These are phyloP conservation scores for Penicillium olsonii DNA, from an alignment of 2,329 filamentous ascomycete genomes.

Conservation along the genomic window DNA sequence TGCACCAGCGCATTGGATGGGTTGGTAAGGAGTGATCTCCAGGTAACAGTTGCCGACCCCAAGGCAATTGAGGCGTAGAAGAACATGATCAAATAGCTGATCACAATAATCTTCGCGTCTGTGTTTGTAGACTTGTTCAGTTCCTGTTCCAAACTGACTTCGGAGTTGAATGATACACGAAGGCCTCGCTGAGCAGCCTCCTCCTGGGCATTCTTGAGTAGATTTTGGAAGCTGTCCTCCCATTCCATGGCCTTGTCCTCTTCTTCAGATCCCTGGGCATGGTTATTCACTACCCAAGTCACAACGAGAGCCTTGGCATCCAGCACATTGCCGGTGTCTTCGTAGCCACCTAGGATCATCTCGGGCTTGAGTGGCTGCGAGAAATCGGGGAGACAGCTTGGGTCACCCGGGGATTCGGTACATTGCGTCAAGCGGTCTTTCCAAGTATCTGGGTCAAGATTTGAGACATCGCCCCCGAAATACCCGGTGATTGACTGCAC, in stretches of 20 bases:
- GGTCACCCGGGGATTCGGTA: slow-evolving; percentile 70
- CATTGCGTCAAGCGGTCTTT: slow-evolving; percentile 70
- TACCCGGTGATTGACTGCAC: slow-evolving; percentile 92
- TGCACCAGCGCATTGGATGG: slow-evolving; percentile 85
- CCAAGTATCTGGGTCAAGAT: slow-evolving; percentile 70
- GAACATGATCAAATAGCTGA: slow-evolving; percentile 99
- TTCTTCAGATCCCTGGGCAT: slow-evolving; percentile 69
- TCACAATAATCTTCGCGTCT: slow-evolving; percentile 91
- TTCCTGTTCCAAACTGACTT: slow-evolving; percentile 92
- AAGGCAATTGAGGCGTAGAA: slow-evolving; percentile 91
- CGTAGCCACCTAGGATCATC: slow-evolving; percentile 82
- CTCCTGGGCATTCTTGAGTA: slow-evolving; percentile 73
- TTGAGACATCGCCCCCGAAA: slow-evolving; percentile 68
- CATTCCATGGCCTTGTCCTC: slow-evolving; percentile 81
- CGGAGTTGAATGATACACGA: slow-evolving; percentile 89
- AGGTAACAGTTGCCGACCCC: slow-evolving; percentile 79
- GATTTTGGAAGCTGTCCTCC: slow-evolving; percentile 75
- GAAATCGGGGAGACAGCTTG: slow-evolving; percentile 80
- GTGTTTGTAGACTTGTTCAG: slow-evolving; percentile 98
- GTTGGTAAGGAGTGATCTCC: slow-evolving; percentile 76
- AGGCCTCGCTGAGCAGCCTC: slow-evolving; percentile 79
- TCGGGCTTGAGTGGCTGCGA: slow-evolving; percentile 83
- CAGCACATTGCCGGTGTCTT: slow-evolving; percentile 62
- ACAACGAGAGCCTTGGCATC: slow-evolving; percentile 79
- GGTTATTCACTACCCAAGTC: slow-evolving; percentile 94